Conservation (phyloP, 2,329 filamentous ascomycete species). For the Penicillium janthinellum region DNA sequence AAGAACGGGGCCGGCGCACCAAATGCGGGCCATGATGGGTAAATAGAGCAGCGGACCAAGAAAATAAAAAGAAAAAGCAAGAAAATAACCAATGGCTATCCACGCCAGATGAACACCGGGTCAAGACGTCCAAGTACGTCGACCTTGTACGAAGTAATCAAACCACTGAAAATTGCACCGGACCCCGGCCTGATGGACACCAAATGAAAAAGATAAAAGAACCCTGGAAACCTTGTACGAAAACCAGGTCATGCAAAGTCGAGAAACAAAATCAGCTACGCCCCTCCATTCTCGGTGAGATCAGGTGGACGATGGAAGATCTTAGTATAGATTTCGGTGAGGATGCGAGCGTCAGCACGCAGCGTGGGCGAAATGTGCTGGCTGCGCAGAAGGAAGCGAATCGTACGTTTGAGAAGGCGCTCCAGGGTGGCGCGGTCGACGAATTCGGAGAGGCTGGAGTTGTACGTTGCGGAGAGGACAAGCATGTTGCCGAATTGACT, state of each 20-base stretch:
- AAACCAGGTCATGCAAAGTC: neutral
- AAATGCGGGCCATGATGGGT: neutral
- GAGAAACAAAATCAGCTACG: neutral
- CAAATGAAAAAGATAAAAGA: neutral
- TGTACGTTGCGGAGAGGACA: conserved; percentile 80
- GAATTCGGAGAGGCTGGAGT: conserved; percentile 63
- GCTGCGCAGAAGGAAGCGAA: conserved; percentile 71
- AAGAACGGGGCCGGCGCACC: too few relatives aligned
- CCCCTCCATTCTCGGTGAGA: conserved; percentile 1
- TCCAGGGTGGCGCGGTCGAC: conserved; percentile 61
- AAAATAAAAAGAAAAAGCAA: neutral
- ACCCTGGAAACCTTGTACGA: neutral
- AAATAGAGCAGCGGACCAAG: neutral
- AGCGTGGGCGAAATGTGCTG: conserved; percentile 75
- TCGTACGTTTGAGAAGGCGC: conserved; percentile 70
- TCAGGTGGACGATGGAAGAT: conserved; percentile 43
- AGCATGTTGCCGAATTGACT: conserved; percentile 97
- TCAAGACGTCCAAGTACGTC: neutral
- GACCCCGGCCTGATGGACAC: neutral
- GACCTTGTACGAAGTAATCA: neutral
- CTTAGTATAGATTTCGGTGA: conserved; percentile 55
- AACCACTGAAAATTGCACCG: neutral
- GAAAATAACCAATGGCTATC: neutral
- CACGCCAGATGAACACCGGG: neutral
- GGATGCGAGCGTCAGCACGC: conserved; percentile 71